A percentile compares a stretch with the other conserved stretches of the same genome.
Evolutionary conservation across 441 rosid species (phyloP).

Genomic region (Corymbia citriodora): DNA sequence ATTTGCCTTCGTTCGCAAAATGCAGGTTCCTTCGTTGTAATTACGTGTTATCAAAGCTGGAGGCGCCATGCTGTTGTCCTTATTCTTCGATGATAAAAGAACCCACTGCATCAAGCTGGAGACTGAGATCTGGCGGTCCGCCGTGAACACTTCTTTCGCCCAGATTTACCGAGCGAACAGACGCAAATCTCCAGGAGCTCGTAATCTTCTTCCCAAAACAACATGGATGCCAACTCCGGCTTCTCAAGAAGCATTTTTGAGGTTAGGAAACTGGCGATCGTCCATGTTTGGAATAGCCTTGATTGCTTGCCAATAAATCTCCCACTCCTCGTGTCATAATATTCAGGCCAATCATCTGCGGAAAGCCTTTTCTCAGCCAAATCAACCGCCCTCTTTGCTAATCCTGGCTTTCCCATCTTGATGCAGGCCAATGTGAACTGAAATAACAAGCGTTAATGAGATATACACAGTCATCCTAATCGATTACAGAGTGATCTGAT

Average conservation of each 20-base stretch:
- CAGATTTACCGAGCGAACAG: constrained; percentile 49
- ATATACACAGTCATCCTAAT: background rate
- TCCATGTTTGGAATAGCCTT: constrained; percentile 89
- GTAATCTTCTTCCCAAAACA: constrained; percentile 91
- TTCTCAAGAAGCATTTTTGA: constrained; percentile 74
- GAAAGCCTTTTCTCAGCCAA: constrained; percentile 73
- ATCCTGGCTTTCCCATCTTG: constrained; percentile 79
- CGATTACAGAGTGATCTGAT: background rate
- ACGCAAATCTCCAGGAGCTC: constrained; percentile 83
- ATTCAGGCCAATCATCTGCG: constrained; percentile 84
- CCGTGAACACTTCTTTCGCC: constrained; percentile 65
- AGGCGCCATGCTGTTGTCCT: background rate
- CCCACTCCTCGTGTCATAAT: constrained; percentile 79
- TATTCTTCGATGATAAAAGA: background rate
- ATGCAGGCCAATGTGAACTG: constrained; percentile 97
- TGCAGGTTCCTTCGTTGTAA: background rate
- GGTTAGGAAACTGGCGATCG: constrained; percentile 79
- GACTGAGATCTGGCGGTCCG: constrained; percentile 29
- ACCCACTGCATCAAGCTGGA: background rate
- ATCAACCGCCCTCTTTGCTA: constrained; percentile 76
- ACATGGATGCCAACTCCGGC: constrained; percentile 71
- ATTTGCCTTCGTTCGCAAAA: background rate
- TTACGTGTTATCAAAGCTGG: background rate
- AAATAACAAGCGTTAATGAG: background rate
- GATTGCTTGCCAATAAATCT: constrained; percentile 87